Conservation (phyloP, 371 early-diverging fungal species). For the Mucor mucedo region DNA sequence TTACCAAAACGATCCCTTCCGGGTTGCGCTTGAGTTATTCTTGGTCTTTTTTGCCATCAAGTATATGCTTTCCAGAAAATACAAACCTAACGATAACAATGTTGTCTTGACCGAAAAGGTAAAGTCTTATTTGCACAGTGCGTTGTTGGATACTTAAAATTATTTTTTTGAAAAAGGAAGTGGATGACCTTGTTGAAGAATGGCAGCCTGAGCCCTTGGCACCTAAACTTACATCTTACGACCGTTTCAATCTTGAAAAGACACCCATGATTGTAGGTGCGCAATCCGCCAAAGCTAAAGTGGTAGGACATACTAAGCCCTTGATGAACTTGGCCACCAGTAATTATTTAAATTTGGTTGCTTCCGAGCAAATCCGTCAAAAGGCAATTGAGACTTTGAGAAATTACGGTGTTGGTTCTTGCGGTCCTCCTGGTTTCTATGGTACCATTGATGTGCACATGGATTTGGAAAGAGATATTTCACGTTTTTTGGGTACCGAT, state of each 20-base stretch:
- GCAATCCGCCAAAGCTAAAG: slow-evolving; percentile 63
- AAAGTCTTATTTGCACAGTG: not conserved
- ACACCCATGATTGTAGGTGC: slow-evolving; percentile 77
- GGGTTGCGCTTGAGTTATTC: slow-evolving; percentile 85
- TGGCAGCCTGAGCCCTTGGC: slow-evolving; percentile 98
- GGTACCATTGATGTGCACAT: slow-evolving; percentile 99
- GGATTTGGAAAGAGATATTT: slow-evolving; percentile 92
- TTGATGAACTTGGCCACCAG: slow-evolving; percentile 85
- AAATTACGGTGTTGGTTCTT: slow-evolving; percentile 99
- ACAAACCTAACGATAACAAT: slow-evolving; percentile 84
- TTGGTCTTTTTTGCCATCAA: slow-evolving; percentile 89
- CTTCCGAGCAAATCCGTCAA: slow-evolving; percentile 78
- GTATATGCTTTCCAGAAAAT: slow-evolving; percentile 86
- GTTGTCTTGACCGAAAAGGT: slow-evolving; percentile 88
- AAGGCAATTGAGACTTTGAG: slow-evolving; percentile 91
- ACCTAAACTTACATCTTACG: slow-evolving; percentile 73
- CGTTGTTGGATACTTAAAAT: not conserved
- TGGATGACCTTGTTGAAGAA: slow-evolving; percentile 91
- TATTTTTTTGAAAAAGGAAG: slow-evolving; percentile 16
- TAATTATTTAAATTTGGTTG: slow-evolving; percentile 88
- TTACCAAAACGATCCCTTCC: slow-evolving; percentile 96
- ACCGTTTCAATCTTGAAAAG: slow-evolving; percentile 82
- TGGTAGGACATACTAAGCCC: slow-evolving; percentile 56
- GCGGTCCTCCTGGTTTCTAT: slow-evolving; percentile 99
- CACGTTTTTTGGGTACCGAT: slow-evolving; percentile 89